These are phyloP conservation scores for Neopestalotiopsis sp. DNA, from an alignment of 2,329 filamentous ascomycete genomes.

Conservation along the genomic window DNA sequence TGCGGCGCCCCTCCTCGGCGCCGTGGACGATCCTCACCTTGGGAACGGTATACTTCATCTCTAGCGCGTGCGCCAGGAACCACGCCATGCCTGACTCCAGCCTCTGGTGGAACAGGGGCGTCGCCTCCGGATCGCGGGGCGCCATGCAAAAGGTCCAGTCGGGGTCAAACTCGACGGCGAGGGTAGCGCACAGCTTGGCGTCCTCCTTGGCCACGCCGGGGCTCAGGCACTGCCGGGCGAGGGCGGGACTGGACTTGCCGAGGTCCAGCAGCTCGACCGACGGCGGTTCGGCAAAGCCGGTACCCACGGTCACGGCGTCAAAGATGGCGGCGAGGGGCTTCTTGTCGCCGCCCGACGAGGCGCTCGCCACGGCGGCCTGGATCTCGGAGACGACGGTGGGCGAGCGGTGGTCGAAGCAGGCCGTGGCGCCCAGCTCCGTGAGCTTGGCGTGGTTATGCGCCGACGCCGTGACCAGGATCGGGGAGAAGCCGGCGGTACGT, in stretches of 20 bases:
- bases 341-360: not conserved
- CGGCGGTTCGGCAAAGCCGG: slow-evolving; percentile 16
- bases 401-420: slow-evolving; percentile 38
- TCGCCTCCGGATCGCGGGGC: not conserved
- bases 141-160: slow-evolving; percentile 20
- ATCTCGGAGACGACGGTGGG: slow-evolving; percentile 28
- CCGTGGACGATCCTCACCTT: slow-evolving; percentile 20
- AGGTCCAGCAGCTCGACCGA: slow-evolving; percentile 6
- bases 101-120: not conserved
- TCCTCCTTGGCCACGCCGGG: slow-evolving; percentile 6
- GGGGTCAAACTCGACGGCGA: slow-evolving; percentile 19
- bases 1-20: slow-evolving; percentile 19
- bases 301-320: slow-evolving; percentile 22
- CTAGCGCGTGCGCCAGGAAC: slow-evolving; percentile 6
- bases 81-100: not conserved
- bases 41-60: slow-evolving; percentile 12
- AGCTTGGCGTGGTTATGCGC: slow-evolving; percentile 34
- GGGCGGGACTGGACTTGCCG: slow-evolving; percentile 18
- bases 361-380: slow-evolving; percentile 13
- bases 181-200: slow-evolving; percentile 8
- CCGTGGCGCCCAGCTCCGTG: slow-evolving; percentile 32
- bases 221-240: slow-evolving; percentile 20
- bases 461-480: slow-evolving; percentile 34
- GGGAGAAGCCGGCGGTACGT: slow-evolving; percentile 29
- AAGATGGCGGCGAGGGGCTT: slow-evolving; percentile 19